Evolutionary conservation across 257 asterid genomes (phyloP).

Genomic region (Nicotiana obtusifolia): DNA sequence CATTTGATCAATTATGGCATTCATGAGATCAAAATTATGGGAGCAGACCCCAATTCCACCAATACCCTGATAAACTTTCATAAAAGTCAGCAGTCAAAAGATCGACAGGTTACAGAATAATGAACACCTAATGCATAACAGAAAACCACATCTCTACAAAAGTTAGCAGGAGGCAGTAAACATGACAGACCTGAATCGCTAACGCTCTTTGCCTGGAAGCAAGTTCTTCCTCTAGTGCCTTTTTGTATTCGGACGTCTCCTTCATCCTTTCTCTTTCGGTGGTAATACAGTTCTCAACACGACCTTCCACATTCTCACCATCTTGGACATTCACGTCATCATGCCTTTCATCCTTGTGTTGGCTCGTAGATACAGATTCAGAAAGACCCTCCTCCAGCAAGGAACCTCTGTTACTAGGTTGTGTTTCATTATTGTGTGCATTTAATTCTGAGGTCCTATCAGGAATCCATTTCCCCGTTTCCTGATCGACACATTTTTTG

Average conservation of each 20-base stretch:
- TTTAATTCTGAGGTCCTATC: constrained; percentile 10
- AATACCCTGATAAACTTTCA: neutral
- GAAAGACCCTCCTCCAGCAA: constrained; percentile 4
- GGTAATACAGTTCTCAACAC: constrained; percentile 26
- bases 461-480: constrained; percentile 6
- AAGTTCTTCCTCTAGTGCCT: constrained; percentile 70
- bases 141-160: neutral
- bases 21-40: neutral
- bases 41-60: neutral
- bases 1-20: neutral
- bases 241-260: constrained; percentile 86
- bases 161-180: neutral
- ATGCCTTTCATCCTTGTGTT: constrained; percentile 20
- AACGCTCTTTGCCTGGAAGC: constrained; percentile 63
- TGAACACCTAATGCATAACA: neutral
- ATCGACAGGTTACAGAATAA: neutral
- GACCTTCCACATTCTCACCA: neutral
- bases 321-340: constrained; percentile 14
- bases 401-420: constrained; percentile 7
- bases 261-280: constrained; percentile 63
- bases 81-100: neutral
- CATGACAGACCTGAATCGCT: constrained; percentile 56
- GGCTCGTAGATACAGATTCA: constrained; percentile 13
- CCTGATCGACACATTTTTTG: constrained; percentile 5
- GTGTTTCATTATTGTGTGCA: constrained; percentile 10